Percentiles rank a stretch among this genome's conserved stretches.
These are phyloP conservation scores for Fusarium sp. DNA, from an alignment of 2,329 filamentous ascomycete species.

Conservation along the genomic window DNA sequence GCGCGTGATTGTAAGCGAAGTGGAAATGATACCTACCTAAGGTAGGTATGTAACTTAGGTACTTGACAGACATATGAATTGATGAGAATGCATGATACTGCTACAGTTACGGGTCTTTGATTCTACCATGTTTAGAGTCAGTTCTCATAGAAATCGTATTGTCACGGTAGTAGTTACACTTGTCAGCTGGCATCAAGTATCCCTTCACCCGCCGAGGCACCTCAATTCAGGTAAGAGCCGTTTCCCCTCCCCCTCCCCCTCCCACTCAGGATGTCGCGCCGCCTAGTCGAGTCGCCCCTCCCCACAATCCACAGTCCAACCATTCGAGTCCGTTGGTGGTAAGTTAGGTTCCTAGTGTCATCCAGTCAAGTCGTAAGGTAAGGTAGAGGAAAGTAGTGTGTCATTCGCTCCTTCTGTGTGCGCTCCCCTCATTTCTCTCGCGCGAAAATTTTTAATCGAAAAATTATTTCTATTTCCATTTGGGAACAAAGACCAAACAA, in stretches of 20 bases:
- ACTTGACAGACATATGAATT: not conserved
- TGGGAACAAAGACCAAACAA: constrained; percentile 37
- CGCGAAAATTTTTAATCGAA: constrained; percentile 45
- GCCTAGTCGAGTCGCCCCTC: constrained; percentile 31
- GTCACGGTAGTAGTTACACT: too few species aligned
- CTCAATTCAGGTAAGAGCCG: constrained; percentile 1
- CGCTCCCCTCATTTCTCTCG: constrained; percentile 47
- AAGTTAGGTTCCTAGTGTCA: constrained; percentile 28
- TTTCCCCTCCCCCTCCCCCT: constrained; percentile 23
- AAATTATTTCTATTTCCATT: constrained; percentile 39
- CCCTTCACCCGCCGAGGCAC: constrained; percentile 12
- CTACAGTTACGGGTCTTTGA: not conserved
- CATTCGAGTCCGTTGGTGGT: constrained; percentile 38
- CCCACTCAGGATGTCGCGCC: constrained; percentile 8
- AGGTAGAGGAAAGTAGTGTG: constrained; percentile 32
- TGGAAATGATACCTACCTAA: not conserved
- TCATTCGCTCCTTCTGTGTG: constrained; percentile 40
- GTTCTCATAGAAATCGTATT: too few species aligned
- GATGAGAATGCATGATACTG: not conserved
- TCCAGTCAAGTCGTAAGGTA: constrained; percentile 38
- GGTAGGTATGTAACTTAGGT: not conserved
- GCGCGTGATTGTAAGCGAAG: constrained; percentile 23
- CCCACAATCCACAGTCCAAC: constrained; percentile 39
- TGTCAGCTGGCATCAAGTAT: not conserved
- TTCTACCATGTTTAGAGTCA: too few species aligned